Conservation (phyloP, 805 yeast species). For the Spathaspora boniae region DNA sequence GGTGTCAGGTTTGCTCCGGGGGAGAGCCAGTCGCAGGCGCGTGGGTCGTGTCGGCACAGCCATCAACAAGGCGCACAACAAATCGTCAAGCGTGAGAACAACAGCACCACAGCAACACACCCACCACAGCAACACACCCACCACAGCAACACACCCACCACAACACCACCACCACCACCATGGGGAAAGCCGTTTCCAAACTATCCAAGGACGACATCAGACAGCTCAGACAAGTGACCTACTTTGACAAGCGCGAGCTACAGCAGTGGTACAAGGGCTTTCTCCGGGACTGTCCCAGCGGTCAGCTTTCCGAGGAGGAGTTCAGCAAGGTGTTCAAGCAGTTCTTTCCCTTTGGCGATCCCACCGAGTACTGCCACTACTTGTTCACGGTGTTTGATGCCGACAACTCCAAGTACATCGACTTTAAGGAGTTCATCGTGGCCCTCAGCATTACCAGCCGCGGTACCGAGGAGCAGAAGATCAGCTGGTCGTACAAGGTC, state of each 20-base stretch:
- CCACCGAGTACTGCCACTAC: slow-evolving; percentile 83
- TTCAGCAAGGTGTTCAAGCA: slow-evolving; percentile 91
- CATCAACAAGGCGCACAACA: not conserved
- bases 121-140: not conserved
- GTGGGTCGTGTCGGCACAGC: not conserved
- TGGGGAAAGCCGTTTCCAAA: slow-evolving; percentile 96
- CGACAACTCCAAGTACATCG: slow-evolving; percentile 75
- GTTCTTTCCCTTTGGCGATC: slow-evolving; percentile 98
- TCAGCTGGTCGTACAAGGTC: slow-evolving; percentile 84
- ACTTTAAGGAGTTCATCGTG: slow-evolving; percentile 87
- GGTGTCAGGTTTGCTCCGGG: not conserved
- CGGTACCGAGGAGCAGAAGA: slow-evolving; percentile 79
- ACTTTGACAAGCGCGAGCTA: slow-evolving; percentile 87
- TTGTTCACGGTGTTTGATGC: slow-evolving; percentile 87
- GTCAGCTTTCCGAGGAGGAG: slow-evolving; percentile 81
- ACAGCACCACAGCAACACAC: no score
- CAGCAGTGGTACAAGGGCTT: slow-evolving; percentile 99
- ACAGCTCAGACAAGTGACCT: slow-evolving; percentile 77
- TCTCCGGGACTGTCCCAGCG: slow-evolving; percentile 87
- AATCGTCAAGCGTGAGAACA: not conserved
- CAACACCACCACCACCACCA: slow-evolving; percentile 30
- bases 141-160: not conserved
- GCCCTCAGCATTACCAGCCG: slow-evolving; percentile 85
- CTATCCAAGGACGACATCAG: slow-evolving; percentile 86
- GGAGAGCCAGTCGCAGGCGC: not conserved